Evolutionary conservation across 2,329 filamentous ascomycete genomes (phyloP).

Genomic region (Tolypocladium ophioglossoides): DNA sequence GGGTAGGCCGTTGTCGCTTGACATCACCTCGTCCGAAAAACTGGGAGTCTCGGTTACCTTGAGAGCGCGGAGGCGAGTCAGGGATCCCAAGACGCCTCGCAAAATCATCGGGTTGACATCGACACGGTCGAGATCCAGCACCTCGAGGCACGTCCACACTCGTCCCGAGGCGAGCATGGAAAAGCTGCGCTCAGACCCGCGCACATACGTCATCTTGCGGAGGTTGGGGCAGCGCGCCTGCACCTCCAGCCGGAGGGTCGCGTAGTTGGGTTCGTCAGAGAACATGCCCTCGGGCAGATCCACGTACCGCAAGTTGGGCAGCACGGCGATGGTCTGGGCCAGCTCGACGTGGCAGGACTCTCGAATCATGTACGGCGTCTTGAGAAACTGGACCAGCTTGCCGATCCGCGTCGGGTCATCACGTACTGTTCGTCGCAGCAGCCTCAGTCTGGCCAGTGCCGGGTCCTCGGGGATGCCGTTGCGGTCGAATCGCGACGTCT

Average conservation of each 20-base stretch:
- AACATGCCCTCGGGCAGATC: constrained; percentile 86
- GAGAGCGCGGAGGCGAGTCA: constrained; percentile 60
- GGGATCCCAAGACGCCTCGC: constrained; percentile 57
- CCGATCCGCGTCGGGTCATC: constrained; percentile 63
- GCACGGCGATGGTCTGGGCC: constrained; percentile 73
- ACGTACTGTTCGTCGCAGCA: constrained; percentile 73
- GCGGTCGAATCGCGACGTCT: constrained; percentile 59
- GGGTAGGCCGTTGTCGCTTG: constrained; percentile 52
- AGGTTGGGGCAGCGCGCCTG: constrained; percentile 75
- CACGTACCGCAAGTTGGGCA: constrained; percentile 78
- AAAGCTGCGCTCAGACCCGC: constrained; percentile 69
- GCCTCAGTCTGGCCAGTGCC: constrained; percentile 61
- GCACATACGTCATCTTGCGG: constrained; percentile 78
- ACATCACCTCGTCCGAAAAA: constrained; percentile 70
- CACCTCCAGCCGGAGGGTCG: constrained; percentile 71
- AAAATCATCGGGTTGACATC: constrained; percentile 61
- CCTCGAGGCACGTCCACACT: constrained; percentile 61
- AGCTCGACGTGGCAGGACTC: constrained; percentile 78
- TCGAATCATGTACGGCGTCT: constrained; percentile 89
- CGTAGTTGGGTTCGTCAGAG: constrained; percentile 64
- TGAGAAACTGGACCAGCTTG: constrained; percentile 63
- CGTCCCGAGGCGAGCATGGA: constrained; percentile 55
- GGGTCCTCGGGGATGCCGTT: constrained; percentile 76
- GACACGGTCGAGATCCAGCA: constrained; percentile 59
- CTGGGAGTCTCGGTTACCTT: constrained; percentile 60